Percentiles rank a stretch among this genome's conserved stretches.
These are phyloP conservation scores for Boletus subcaerulescens DNA, from an alignment of 768 basidiomycete genomes.

Conservation along the genomic window DNA sequence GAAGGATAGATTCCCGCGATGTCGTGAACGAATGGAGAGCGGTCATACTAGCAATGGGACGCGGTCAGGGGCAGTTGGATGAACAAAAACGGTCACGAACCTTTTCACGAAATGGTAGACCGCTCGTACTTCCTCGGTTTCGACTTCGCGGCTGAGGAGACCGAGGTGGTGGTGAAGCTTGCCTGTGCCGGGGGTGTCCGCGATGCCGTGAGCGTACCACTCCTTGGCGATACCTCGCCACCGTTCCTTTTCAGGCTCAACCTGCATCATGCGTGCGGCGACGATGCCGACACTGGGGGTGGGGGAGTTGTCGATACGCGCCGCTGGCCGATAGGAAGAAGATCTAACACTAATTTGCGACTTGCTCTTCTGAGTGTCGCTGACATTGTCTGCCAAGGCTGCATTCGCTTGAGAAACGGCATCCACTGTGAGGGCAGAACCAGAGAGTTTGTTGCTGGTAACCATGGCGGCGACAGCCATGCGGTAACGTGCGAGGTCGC, in stretches of 20 bases:
- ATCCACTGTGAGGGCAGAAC: constrained; percentile 49
- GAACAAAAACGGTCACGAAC: constrained; percentile 39
- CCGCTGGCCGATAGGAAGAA: constrained; percentile 47
- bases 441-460: constrained; percentile 43
- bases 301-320: constrained; percentile 61
- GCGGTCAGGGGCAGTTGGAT: constrained; percentile 2
- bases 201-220: constrained; percentile 88
- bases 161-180: constrained; percentile 94
- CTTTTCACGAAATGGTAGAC: constrained; percentile 96
- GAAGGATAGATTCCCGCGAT: constrained; percentile 85
- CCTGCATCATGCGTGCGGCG: constrained; percentile 76
- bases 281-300: constrained; percentile 81
- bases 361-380: constrained; percentile 36
- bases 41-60: constrained; percentile 63
- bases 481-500: constrained; percentile 91
- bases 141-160: constrained; percentile 77
- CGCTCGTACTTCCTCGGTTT: constrained; percentile 76
- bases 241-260: constrained; percentile 88
- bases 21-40: constrained; percentile 83
- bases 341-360: constrained; percentile 25
- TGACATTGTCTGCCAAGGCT: constrained; percentile 23
- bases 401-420: constrained; percentile 50
- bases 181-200: constrained; percentile 90
- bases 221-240: constrained; percentile 89
- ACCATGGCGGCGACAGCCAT: constrained; percentile 95